These are phyloP conservation scores for Peterozyma xylosa DNA, from an alignment of 805 yeast genomes.

Conservation along the genomic window DNA sequence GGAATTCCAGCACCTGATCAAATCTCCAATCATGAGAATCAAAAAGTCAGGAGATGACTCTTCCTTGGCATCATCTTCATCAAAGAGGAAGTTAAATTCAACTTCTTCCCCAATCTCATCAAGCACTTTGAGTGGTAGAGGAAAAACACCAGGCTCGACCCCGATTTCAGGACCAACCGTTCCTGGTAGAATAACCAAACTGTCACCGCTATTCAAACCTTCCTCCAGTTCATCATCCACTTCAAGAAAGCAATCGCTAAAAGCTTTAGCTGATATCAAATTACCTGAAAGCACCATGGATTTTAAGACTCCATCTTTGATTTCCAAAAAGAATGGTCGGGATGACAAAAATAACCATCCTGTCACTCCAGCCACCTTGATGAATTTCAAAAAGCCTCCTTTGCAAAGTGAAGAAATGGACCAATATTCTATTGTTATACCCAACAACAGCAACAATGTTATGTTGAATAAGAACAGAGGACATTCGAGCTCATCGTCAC, in stretches of 20 bases:
- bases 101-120: neutral
- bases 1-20: constrained; percentile 29
- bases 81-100: neutral
- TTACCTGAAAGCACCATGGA: constrained; percentile 9
- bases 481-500: constrained; percentile 23
- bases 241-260: neutral
- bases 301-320: constrained; percentile 7
- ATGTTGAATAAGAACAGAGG: constrained; percentile 22
- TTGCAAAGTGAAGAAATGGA: constrained; percentile 2
- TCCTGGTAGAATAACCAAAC: constrained; percentile 8
- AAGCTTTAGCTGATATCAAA: constrained; percentile 6
- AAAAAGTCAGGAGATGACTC: constrained; percentile 7
- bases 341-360: constrained; percentile 5
- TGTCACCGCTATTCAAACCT: constrained; percentile 5
- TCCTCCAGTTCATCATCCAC: neutral
- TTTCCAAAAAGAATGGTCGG: constrained; percentile 5
- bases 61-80: neutral
- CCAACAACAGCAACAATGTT: constrained; percentile 10
- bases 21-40: constrained; percentile 17
- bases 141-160: constrained; percentile 3
- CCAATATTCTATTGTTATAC: neutral
- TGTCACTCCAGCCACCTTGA: constrained; percentile 23
- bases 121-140: neutral
- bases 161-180: constrained; percentile 3
- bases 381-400: constrained; percentile 17